Evolutionary conservation across 1,139 yeast species (phyloP), one percentile per base, ranked within the genome.

Genomic region (Saccharomyces hybrid): DNA sequence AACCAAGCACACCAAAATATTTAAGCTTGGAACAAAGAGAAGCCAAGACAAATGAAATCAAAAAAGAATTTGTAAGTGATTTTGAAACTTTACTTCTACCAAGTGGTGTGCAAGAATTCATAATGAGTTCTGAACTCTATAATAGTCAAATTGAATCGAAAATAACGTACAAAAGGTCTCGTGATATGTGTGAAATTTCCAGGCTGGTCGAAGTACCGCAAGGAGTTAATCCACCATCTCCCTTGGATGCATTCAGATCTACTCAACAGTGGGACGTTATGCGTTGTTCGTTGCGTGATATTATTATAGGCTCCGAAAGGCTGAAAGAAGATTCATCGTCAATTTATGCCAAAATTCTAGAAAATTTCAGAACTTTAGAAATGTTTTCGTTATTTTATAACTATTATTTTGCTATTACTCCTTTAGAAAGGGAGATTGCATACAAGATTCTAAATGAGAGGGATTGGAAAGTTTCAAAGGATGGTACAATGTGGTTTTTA

Each of bases 21-120:
- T 19, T 38, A 38, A 62, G 63, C 50, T 19, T 54, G 3, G 42
- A 49, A 7, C 44, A 54, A 7, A 59, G 57, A 46, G 49, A 47
- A 7, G 48, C 50, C 8, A 42, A 54, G 25, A 56, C 49, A 23
- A 53, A 57, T 2, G 47, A 52, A 11, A 49, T 65, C 16, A 59
- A 58, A 49, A 46, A 53, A n/a, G 55, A 47, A 8, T 57, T 60
- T 16, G 32, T 53, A 14, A 48, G 58, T 14, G 71, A 73, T 55
- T 59, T 62, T 25, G 69, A 75, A 55, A 74, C 84, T 57, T 68
- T 82, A 46, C 74, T 72, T 51, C 69, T 83, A 52, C 91, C 93
- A 3, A 84, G 88, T 5, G 95, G 95, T 29, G 78, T 86, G 46
- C 91, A 86, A 68, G 84, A 83, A 62, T 77, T 64, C 46, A 62